Conservation (phyloP, 2,329 filamentous ascomycete species). For the Fusarium stilboides region DNA sequence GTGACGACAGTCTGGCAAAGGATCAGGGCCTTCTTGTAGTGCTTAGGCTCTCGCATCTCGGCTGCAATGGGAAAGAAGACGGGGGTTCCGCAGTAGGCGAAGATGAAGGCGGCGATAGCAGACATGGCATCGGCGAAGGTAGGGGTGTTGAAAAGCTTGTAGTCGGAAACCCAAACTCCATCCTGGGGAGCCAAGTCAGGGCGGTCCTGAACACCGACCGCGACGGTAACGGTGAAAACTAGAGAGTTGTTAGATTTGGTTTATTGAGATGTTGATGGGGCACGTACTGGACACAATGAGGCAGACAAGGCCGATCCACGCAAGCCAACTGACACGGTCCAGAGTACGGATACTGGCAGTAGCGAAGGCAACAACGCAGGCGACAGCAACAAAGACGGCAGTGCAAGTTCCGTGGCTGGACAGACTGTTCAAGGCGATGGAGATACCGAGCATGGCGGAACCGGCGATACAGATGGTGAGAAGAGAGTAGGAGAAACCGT, state of each 20-base stretch:
- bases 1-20: slow-evolving; percentile 51
- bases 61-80: slow-evolving; percentile 54
- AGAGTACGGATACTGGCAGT: slow-evolving; percentile 54
- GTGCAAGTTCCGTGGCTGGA: slow-evolving; percentile 58
- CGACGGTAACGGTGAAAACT: slow-evolving; percentile 44
- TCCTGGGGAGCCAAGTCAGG: slow-evolving; percentile 35
- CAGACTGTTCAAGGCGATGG: slow-evolving; percentile 58
- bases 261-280: rapidly evolving
- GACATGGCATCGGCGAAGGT: slow-evolving; percentile 53
- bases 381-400: slow-evolving; percentile 58
- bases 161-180: slow-evolving; percentile 52
- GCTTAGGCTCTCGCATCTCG: slow-evolving; percentile 54
- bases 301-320: slow-evolving; percentile 47
- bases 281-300: slow-evolving; percentile 36
- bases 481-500: slow-evolving; percentile 56
- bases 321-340: slow-evolving; percentile 53
- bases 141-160: slow-evolving; percentile 52
- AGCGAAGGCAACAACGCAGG: slow-evolving; percentile 48
- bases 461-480: slow-evolving; percentile 50
- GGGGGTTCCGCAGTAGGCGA: slow-evolving; percentile 57
- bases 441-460: slow-evolving; percentile 51
- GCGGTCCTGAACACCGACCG: slow-evolving; percentile 44
- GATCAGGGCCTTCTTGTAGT: slow-evolving; percentile 50
- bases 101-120: slow-evolving; percentile 54
- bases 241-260: background rate